phyloP scores from a whole-genome alignment of 2,329 filamentous ascomycete genomes.

The Alternaria angustiovoidea region DNA sequence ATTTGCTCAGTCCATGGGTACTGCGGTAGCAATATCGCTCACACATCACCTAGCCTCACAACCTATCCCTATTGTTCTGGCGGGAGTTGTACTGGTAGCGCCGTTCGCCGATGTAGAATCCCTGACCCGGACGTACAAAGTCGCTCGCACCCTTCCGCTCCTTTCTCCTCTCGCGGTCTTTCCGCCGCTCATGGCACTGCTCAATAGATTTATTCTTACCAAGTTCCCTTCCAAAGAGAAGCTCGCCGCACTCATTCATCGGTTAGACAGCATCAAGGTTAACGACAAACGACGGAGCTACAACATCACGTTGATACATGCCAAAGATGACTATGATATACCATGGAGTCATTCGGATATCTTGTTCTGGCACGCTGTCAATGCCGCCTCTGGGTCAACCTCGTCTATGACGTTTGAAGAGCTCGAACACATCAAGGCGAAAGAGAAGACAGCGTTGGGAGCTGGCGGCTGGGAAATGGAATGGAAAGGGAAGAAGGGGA shows the following conservation, averaged over 20 bases:
- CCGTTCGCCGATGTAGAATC: slow-evolving; percentile 64
- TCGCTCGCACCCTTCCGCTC: slow-evolving; percentile 64
- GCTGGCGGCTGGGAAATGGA: slow-evolving; percentile 61
- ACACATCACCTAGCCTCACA: slow-evolving; percentile 55
- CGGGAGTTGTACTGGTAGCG: slow-evolving; percentile 64
- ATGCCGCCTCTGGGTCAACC: slow-evolving; percentile 51
- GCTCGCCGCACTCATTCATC: slow-evolving; percentile 56
- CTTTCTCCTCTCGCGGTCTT: slow-evolving; percentile 61
- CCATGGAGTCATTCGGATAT: slow-evolving; percentile 60
- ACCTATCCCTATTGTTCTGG: slow-evolving; percentile 57
- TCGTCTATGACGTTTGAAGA: slow-evolving; percentile 52
- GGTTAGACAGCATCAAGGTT: slow-evolving; percentile 33
- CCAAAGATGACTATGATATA: slow-evolving; percentile 62
- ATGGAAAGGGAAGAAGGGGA: slow-evolving; percentile 56
- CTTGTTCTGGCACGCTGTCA: slow-evolving; percentile 65
- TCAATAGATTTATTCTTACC: slow-evolving; percentile 59
- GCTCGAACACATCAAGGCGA: too few species aligned
- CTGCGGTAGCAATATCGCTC: slow-evolving; percentile 60
- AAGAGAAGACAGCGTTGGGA: slow-evolving; percentile 48
- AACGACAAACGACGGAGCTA: slow-evolving; percentile 51
- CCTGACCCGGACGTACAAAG: slow-evolving; percentile 64
- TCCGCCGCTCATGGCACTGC: slow-evolving; percentile 50
- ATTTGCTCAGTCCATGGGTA: slow-evolving; percentile 68
- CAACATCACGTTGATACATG: slow-evolving; percentile 60
- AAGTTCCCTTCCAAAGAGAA: slow-evolving; percentile 63